phyloP scores from a whole-genome alignment of 73 alveolate genomes.

The Paramecium tetraurelia region DNA sequence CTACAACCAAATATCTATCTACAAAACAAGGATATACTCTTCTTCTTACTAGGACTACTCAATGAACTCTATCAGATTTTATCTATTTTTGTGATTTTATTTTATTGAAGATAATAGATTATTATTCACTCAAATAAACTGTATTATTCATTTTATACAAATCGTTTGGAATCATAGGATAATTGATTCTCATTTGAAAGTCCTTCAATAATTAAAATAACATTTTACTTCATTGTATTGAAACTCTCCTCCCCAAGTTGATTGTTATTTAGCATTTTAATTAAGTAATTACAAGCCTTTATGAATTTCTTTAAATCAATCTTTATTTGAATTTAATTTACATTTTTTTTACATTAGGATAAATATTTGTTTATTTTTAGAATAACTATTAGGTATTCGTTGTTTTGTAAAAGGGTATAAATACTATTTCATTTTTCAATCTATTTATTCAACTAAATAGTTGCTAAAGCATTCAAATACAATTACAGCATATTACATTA shows the following conservation, averaged over 20 bases:
- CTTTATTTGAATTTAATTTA: too few species aligned
- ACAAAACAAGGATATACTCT: slow-evolving; percentile 28
- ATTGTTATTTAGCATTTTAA: too few species aligned
- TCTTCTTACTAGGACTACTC: background rate
- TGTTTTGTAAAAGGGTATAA: background rate
- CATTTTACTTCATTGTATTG: too few species aligned
- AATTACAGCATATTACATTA: background rate
- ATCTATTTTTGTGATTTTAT: background rate
- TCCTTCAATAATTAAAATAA: background rate
- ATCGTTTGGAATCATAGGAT: background rate
- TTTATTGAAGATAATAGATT: background rate
- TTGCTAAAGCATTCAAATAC: background rate
- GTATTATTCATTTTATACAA: background rate
- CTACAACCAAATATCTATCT: background rate
- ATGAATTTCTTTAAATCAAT: too few species aligned
- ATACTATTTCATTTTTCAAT: background rate
- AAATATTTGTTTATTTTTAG: too few species aligned
- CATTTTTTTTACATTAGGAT: too few species aligned
- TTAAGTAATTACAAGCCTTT: too few species aligned
- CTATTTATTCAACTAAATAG: background rate
- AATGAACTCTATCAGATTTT: background rate
- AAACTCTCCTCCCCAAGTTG: too few species aligned
- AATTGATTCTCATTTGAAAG: background rate
- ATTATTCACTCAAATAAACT: background rate
- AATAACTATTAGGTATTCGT: too few species aligned